Conservation (phyloP, 169 alveolate genomes). For the Neospora caninum region DNA sequence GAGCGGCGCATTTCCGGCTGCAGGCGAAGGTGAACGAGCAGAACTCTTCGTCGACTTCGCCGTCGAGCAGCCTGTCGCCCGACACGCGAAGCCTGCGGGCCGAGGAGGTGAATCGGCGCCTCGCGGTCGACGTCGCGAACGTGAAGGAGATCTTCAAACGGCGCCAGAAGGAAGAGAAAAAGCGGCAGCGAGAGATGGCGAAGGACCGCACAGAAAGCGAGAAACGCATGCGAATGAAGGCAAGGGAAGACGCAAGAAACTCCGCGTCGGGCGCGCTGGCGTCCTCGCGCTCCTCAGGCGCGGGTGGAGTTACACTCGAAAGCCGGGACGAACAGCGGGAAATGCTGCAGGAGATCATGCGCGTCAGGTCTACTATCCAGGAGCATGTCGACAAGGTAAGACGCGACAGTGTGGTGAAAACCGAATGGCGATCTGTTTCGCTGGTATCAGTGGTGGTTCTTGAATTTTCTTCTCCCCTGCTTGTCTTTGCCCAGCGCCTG, state of each 20-base stretch:
- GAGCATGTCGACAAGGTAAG: constrained; percentile 20
- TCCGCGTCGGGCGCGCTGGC: not conserved
- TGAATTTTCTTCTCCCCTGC: too few species aligned
- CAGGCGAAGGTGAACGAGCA: not conserved
- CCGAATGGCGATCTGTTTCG: too few species aligned
- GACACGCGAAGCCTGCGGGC: not conserved
- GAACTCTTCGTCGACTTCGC: not conserved
- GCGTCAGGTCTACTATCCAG: not conserved
- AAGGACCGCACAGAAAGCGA: not conserved
- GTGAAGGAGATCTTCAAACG: not conserved
- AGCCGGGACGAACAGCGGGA: constrained; percentile 4
- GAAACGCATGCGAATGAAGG: not conserved
- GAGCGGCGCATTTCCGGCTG: constrained; percentile 31
- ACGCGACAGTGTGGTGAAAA: too few species aligned
- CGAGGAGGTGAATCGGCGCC: not conserved
- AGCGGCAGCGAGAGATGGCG: constrained; percentile 33
- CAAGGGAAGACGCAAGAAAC: not conserved
- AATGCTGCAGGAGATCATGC: not conserved
- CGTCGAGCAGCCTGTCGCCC: not conserved
- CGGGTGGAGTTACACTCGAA: not conserved
- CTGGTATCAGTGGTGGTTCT: too few species aligned
- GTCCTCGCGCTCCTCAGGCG: not conserved
- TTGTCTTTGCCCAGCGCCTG: too few species aligned
- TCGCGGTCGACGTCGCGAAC: not conserved
- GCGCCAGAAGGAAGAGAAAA: constrained; percentile 23